Conservation (phyloP, 495 filamentous ascomycete species). For the Bryoglossum gracile region DNA sequence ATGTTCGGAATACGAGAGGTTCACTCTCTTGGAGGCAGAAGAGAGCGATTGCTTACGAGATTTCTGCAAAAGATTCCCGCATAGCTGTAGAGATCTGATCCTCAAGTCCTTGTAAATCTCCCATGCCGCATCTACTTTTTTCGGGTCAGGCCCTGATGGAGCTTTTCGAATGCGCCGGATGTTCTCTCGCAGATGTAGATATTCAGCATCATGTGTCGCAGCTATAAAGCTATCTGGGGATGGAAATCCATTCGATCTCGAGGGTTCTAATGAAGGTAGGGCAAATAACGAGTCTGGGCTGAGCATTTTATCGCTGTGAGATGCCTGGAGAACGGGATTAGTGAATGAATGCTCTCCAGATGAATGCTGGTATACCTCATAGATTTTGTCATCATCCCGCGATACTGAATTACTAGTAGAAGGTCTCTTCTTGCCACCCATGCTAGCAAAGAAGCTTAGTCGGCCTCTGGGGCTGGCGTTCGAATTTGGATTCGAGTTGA, state of each 20-base stretch:
- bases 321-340: not conserved
- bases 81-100: slow-evolving; percentile 24
- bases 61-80: slow-evolving; percentile 23
- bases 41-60: slow-evolving; percentile 12
- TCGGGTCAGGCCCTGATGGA: slow-evolving; percentile 19
- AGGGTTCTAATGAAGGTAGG: slow-evolving; percentile 14
- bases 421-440: slow-evolving; percentile 6
- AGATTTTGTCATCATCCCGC: slow-evolving; percentile 14
- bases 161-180: slow-evolving; percentile 23
- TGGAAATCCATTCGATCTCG: slow-evolving; percentile 16
- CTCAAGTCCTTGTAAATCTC: slow-evolving; percentile 26
- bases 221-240: slow-evolving; percentile 19
- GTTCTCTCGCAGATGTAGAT: slow-evolving; percentile 24
- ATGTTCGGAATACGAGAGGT: not conserved
- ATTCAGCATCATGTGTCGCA: slow-evolving; percentile 18
- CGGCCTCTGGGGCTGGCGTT: slow-evolving; percentile 10
- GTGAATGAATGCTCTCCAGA: not conserved
- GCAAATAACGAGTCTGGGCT: slow-evolving; percentile 5
- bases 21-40: not conserved
- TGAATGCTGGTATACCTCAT: slow-evolving; percentile 7
- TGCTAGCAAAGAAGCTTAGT: slow-evolving; percentile 12
- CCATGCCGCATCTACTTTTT: slow-evolving; percentile 29
- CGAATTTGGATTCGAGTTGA: slow-evolving; percentile 13
- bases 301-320: slow-evolving; percentile 14
- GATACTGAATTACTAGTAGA: not conserved